Conservation (phyloP, 768 basidiomycete genomes). For the Pleurotus djamor region DNA sequence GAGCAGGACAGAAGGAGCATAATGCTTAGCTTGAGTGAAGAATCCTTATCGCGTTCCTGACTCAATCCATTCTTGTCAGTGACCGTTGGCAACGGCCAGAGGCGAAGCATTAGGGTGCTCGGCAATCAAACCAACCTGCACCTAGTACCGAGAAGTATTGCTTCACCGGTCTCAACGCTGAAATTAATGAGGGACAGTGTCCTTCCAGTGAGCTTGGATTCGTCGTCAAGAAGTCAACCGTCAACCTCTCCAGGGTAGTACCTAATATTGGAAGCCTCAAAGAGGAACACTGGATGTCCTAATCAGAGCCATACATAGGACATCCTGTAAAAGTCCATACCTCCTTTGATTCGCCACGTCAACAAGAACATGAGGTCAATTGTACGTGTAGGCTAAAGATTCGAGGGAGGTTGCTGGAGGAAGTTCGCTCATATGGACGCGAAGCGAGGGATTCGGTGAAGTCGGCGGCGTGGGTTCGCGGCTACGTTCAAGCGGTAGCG, state of each 20-base stretch:
- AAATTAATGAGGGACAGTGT: no score
- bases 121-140: not conserved
- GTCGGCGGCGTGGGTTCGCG: not conserved
- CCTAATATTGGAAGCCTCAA: not conserved
- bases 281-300: not conserved
- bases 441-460: not conserved
- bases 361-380: not conserved
- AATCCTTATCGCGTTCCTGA: not conserved
- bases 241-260: not conserved
- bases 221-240: not conserved
- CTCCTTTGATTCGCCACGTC: constrained; percentile 7
- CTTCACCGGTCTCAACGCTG: not conserved
- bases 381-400: not conserved
- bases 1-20: not conserved
- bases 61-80: not conserved
- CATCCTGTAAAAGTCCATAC: not conserved
- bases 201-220: not conserved
- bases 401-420: not conserved
- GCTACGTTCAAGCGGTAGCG: not conserved
- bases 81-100: not conserved
- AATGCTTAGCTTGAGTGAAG: not conserved
- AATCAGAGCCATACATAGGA: not conserved
- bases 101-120: not conserved
- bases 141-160: not conserved
- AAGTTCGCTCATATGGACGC: not conserved